These are phyloP conservation scores for Nemania abortiva DNA, from an alignment of 2,329 filamentous ascomycete genomes.

Conservation along the genomic window DNA sequence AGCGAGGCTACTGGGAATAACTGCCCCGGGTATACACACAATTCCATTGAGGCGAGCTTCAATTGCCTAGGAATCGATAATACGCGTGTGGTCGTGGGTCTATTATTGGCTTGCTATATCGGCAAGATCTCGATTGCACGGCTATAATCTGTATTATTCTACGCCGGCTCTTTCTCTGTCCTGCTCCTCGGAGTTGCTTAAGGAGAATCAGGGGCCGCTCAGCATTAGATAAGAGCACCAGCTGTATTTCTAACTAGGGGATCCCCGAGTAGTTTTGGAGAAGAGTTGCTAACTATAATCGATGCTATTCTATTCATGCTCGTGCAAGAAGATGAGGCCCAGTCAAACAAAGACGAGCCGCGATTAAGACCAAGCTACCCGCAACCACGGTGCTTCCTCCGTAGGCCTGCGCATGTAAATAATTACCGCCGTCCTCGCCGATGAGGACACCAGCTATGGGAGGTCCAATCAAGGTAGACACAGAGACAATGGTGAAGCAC, in stretches of 20 bases:
- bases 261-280: background rate
- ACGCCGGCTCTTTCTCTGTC: background rate
- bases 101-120: background rate
- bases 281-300: background rate
- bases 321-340: slow-evolving; percentile 9
- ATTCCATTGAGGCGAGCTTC: background rate
- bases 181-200: background rate
- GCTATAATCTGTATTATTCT: background rate
- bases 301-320: background rate
- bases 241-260: background rate
- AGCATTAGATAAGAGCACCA: background rate
- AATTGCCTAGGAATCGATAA: background rate
- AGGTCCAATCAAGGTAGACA: slow-evolving; percentile 63
- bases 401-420: slow-evolving; percentile 59
- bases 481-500: slow-evolving; percentile 62
- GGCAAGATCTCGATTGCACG: no score
- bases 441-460: slow-evolving; percentile 65
- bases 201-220: background rate
- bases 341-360: slow-evolving; percentile 20
- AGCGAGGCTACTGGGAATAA: background rate
- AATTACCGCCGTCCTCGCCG: slow-evolving; percentile 56
- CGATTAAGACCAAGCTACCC: slow-evolving; percentile 28
- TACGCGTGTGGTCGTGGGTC: no score
- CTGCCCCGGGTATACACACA: background rate
- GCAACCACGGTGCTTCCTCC: slow-evolving; percentile 32